Evolutionary conservation across 2,329 filamentous ascomycete species (phyloP).

Genomic region (Cladosporium austrohemisphaericum): DNA sequence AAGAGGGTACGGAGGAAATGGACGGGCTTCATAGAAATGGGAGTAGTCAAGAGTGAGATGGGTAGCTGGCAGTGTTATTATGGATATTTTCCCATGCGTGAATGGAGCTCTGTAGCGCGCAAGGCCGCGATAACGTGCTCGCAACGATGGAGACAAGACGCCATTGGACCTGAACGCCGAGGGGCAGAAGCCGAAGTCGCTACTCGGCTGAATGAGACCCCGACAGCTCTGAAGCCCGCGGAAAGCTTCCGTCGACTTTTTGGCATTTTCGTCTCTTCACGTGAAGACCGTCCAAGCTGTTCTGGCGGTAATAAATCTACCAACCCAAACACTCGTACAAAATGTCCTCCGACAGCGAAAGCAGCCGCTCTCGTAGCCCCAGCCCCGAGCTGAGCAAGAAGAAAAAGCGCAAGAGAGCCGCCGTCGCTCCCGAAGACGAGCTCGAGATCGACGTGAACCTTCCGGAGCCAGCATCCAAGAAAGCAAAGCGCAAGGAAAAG

Average conservation of each 20-base stretch:
- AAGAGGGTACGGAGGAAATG: slow-evolving; percentile 8
- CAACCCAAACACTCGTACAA: not conserved
- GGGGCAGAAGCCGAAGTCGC: slow-evolving; percentile 1
- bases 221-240: not conserved
- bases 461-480: slow-evolving; percentile 95
- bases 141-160: too few species aligned
- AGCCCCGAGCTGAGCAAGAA: slow-evolving; percentile 30
- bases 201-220: not conserved
- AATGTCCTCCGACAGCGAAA: slow-evolving; percentile 16
- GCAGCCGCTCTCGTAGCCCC: not conserved
- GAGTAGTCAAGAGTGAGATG: not conserved
- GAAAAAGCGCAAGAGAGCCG: slow-evolving; percentile 66
- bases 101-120: not conserved
- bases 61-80: too few species aligned
- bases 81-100: not conserved
- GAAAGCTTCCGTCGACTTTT: not conserved
- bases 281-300: too few species aligned
- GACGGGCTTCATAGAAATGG: slow-evolving; percentile 5
- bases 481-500: slow-evolving; percentile 82
- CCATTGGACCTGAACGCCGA: too few species aligned
- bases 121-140: too few species aligned
- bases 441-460: slow-evolving; percentile 85
- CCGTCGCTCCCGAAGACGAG: slow-evolving; percentile 46
- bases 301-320: not conserved
- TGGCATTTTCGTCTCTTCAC: slow-evolving; percentile 1